Evolutionary conservation across 768 basidiomycete genomes (phyloP).

Genomic region (Filobasidium floriforme): DNA sequence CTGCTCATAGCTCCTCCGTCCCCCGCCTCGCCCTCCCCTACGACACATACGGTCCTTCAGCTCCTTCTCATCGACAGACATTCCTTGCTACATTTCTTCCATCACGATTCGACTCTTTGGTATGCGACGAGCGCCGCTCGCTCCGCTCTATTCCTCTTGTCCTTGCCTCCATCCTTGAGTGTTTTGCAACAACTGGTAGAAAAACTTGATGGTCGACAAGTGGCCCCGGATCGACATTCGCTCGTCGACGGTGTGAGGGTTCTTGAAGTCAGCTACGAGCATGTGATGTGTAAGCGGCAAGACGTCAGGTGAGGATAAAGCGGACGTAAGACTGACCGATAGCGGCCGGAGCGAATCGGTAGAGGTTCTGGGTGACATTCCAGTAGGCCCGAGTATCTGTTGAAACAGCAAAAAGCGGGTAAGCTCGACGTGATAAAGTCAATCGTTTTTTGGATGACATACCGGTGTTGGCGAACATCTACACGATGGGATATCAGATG

Average conservation of each 20-base stretch:
- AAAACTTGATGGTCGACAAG: conserved; percentile 42
- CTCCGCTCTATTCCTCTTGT: background rate
- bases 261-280: conserved; percentile 23
- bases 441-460: background rate
- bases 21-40: too few relatives aligned
- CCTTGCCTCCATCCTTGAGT: conserved; percentile 54
- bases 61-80: too few relatives aligned
- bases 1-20: too few relatives aligned
- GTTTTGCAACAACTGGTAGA: conserved; percentile 45
- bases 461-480: conserved; percentile 42
- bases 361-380: conserved; percentile 43
- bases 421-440: background rate
- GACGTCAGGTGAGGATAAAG: background rate
- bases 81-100: too few relatives aligned
- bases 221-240: conserved; percentile 41
- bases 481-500: background rate
- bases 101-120: too few relatives aligned
- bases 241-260: conserved; percentile 47
- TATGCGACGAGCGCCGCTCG: too few relatives aligned
- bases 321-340: conserved; percentile 18
- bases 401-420: conserved; percentile 10
- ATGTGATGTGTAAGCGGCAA: background rate
- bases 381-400: conserved; percentile 31
- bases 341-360: conserved; percentile 44
- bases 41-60: too few relatives aligned